Percentiles rank a stretch among this genome's conserved stretches.
Conservation (phyloP, 805 yeast genomes). For the Lipomyces starkeyi region DNA sequence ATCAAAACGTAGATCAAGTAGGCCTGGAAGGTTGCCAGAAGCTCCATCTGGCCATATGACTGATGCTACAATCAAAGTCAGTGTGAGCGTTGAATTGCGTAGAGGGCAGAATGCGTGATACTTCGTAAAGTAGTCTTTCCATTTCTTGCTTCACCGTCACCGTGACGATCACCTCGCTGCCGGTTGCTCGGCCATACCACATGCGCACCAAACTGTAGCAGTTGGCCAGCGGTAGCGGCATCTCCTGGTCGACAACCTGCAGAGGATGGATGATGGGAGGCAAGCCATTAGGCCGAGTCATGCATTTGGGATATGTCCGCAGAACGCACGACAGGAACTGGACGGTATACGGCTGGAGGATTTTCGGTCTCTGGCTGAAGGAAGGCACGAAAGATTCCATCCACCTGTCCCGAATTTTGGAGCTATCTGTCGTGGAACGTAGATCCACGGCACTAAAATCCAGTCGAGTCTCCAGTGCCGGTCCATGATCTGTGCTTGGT, state of each 20-base stretch:
- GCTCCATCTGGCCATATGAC: conserved; percentile 3
- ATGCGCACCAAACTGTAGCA: conserved; percentile 9
- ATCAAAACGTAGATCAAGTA: conserved; percentile 9
- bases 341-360: background rate
- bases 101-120: background rate
- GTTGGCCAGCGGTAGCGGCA: conserved; percentile 8
- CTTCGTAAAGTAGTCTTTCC: conserved; percentile 1
- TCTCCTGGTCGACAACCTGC: background rate
- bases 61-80: background rate
- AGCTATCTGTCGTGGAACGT: background rate
- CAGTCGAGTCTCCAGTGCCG: too few species aligned
- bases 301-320: conserved; percentile 11
- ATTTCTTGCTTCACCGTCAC: conserved; percentile 1
- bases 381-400: conserved; percentile 1
- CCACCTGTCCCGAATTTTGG: conserved; percentile 9
- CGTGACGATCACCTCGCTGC: conserved; percentile 1
- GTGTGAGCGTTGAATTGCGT: background rate
- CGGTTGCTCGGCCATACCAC: conserved; percentile 7
- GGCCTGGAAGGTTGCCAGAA: conserved; percentile 13
- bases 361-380: conserved; percentile 2
- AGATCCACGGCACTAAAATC: background rate
- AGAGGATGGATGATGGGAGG: conserved; percentile 11
- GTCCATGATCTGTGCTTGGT: too few species aligned
- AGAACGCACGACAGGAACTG: background rate
- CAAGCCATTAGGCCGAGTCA: conserved; percentile 2